Conservation (phyloP, 805 yeast species). For the Kurtzmaniella fragi region DNA sequence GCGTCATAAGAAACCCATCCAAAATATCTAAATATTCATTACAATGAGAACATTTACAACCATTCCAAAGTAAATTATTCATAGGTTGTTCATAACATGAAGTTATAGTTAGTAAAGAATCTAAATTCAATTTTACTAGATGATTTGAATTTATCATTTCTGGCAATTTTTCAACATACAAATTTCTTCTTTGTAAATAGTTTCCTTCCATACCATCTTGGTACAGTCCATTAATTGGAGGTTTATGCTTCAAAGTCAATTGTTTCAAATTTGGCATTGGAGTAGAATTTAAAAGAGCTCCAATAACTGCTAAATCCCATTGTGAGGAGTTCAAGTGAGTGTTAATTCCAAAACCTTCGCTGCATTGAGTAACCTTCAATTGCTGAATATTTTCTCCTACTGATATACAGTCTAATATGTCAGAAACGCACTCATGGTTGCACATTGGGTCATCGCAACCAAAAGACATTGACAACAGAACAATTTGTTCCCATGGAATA, state of each 20-base stretch:
- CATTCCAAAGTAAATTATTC: conserved; percentile 73
- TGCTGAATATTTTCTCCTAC: not conserved
- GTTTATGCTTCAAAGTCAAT: conserved; percentile 52
- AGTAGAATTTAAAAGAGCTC: not conserved
- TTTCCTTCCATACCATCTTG: conserved; percentile 73
- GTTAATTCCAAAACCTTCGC: conserved; percentile 26
- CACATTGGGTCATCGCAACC: conserved; percentile 47
- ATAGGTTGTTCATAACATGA: conserved; percentile 67
- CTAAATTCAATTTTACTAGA: conserved; percentile 46
- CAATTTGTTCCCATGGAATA: conserved; percentile 12
- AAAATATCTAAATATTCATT: conserved; percentile 41
- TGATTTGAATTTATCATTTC: conserved; percentile 15
- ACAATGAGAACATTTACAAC: conserved; percentile 64
- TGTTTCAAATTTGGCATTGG: conserved; percentile 29
- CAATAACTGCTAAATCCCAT: conserved; percentile 8
- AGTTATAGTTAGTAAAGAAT: conserved; percentile 54
- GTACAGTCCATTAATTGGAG: conserved; percentile 54
- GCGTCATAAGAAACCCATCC: conserved; percentile 61
- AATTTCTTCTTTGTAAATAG: conserved; percentile 50
- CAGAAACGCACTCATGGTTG: conserved; percentile 37
- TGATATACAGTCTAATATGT: conserved; percentile 21
- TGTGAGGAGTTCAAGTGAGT: conserved; percentile 9
- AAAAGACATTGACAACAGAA: conserved; percentile 44
- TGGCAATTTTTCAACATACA: conserved; percentile 49
- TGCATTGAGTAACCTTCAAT: not conserved